These are phyloP conservation scores for Oryza punctata DNA, from an alignment of 176 grass and related monocot species.

Conservation along the genomic window DNA sequence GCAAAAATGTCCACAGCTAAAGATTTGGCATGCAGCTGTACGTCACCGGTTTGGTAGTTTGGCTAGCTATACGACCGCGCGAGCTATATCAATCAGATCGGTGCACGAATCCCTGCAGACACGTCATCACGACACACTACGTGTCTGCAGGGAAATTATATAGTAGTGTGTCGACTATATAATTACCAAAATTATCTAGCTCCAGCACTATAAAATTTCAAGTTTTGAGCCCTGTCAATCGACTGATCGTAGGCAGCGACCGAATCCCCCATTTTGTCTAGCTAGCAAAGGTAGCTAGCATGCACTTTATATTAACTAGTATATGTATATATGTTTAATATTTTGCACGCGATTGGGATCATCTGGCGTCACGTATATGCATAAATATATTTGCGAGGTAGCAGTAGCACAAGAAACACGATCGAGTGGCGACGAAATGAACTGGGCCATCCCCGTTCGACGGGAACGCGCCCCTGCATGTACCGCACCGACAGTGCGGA, in stretches of 20 bases:
- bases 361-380: constrained; percentile 2
- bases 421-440: background rate
- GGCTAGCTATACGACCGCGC: too few species aligned
- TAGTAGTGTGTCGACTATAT: too few species aligned
- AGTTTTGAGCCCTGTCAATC: too few species aligned
- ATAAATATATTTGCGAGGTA: background rate
- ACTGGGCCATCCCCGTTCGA: background rate
- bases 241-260: too few species aligned
- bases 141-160: too few species aligned
- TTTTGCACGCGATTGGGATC: background rate
- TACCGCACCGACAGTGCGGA: background rate
- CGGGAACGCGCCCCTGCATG: background rate
- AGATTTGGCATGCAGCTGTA: background rate
- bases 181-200: too few species aligned
- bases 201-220: too few species aligned
- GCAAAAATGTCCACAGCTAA: background rate
- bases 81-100: too few species aligned
- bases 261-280: too few species aligned
- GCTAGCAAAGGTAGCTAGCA: too few species aligned
- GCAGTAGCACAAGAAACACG: background rate
- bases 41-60: background rate
- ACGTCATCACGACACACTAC: background rate
- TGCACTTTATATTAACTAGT: too few species aligned
- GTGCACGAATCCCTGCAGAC: background rate
- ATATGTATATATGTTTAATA: background rate